These are phyloP conservation scores for Alternaria sp. DNA, from an alignment of 2,329 filamentous ascomycete species.

Conservation along the genomic window DNA sequence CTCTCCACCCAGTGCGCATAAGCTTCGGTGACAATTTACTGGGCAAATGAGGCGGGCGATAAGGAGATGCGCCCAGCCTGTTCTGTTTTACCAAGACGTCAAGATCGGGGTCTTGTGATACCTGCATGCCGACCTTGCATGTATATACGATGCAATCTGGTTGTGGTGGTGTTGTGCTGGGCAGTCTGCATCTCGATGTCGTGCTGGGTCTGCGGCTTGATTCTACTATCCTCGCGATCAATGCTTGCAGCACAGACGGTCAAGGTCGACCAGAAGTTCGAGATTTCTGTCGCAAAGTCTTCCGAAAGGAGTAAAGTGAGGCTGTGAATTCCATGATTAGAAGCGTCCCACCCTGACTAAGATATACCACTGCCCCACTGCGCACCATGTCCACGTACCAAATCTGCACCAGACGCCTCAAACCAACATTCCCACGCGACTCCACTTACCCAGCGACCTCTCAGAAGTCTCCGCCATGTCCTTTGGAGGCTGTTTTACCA, in stretches of 20 bases:
- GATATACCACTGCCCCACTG: conserved; percentile 5
- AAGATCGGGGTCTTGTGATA: neutral
- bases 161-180: neutral
- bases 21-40: conserved; percentile 4
- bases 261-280: neutral
- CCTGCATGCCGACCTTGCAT: neutral
- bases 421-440: neutral
- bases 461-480: rapidly evolving
- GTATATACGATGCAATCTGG: neutral
- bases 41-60: conserved; percentile 19
- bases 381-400: neutral
- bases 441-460: neutral
- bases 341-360: conserved; percentile 16
- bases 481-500: rapidly evolving
- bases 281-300: conserved; percentile 18
- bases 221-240: neutral
- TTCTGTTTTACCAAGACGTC: neutral
- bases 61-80: conserved; percentile 8
- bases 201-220: neutral
- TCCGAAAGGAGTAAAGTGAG: conserved; percentile 17
- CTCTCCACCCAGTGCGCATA: conserved; percentile 23
- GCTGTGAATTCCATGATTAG: conserved; percentile 6
- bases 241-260: neutral
- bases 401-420: neutral
- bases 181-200: neutral